These are phyloP conservation scores for Penicillium sp. DNA, from an alignment of 2,329 filamentous ascomycete species.

Conservation along the genomic window DNA sequence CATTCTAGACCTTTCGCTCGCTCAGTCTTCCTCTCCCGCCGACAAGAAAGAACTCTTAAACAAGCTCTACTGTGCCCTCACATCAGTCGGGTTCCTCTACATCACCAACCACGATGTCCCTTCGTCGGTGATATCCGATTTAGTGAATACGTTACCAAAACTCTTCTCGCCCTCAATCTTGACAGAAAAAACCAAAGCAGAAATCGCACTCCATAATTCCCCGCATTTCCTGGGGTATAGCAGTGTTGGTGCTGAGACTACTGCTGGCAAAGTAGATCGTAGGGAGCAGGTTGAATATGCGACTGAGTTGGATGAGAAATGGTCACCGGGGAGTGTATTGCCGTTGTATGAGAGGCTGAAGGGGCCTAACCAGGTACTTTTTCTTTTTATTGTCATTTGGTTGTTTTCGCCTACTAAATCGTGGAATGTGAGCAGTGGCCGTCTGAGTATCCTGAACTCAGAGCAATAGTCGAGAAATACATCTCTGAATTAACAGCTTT, in stretches of 20 bases:
- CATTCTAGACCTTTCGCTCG: constrained; percentile 6
- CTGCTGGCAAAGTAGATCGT: constrained; percentile 49
- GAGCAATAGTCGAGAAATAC: constrained; percentile 44
- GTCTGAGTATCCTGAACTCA: constrained; percentile 30
- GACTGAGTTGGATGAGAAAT: constrained; percentile 48
- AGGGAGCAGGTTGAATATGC: constrained; percentile 60
- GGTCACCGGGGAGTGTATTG: constrained; percentile 22
- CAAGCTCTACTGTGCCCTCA: constrained; percentile 66
- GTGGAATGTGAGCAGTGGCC: constrained; percentile 40
- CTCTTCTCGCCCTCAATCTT: constrained; percentile 60
- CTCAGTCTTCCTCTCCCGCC: background rate
- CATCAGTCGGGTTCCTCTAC: constrained; percentile 79
- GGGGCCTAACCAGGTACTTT: constrained; percentile 46
- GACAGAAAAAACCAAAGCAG: constrained; percentile 52
- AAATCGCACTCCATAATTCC: constrained; percentile 49
- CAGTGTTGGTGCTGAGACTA: constrained; percentile 53
- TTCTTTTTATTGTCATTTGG: background rate
- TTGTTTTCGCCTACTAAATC: background rate
- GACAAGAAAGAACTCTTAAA: background rate
- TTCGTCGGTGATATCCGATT: constrained; percentile 50
- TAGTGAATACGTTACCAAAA: constrained; percentile 61
- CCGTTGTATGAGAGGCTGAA: constrained; percentile 43
- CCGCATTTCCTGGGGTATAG: constrained; percentile 61
- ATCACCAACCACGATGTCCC: constrained; percentile 70
- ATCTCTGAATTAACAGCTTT: constrained; percentile 50